Evolutionary conservation across 129 eudicot genomes (phyloP), one percentile per base, ranked within the genome.

Genomic region (Pulicaria dysenterica): DNA sequence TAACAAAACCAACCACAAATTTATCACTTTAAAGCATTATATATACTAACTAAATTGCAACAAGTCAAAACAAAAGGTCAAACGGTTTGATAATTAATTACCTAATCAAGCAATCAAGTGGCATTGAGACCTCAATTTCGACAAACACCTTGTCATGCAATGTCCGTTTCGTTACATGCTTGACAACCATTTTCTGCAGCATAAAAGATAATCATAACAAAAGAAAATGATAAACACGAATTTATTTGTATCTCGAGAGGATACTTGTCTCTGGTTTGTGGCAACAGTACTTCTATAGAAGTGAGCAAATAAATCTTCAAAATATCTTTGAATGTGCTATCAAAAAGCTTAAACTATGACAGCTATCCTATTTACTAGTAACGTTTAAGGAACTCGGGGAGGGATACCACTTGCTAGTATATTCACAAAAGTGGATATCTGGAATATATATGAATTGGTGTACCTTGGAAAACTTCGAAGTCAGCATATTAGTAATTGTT

Each of bases 101-200:
- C 96, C 96, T 83, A 15, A 88, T 72, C 48, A 49, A 70, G 12
- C 73, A 41, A 67, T 95, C 91, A 0, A 82, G 81, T 4, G 97
- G 91, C 93, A 91, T 88, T 38, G 95, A 88, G 46, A 88, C 92
- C 80, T 86, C 91, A 34, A 95, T 66, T 75, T 91, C 80, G 31
- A 88, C 74, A 38, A 84, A 64, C 58, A 55, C 41, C 80, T 85
- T 83, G 69, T 80, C 93, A 75, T 83, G 84, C 69, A 83, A 59
- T 41, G 64, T 38, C 36, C 77, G 92, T 12, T 75, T 82, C 6
- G 77, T 86, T 42, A 95, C 76, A 48, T 69, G 78, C 80, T 84
- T 71, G 43, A 95, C 83, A 37, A 8, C 70, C 83, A 83, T 73
- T 82, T 82, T 82, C 99, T 95, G 86, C 47, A 42, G 56, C 13